These are phyloP conservation scores for Malassezia pachydermatis DNA, from an alignment of 1,284 basidiomycete genomes.

Conservation along the genomic window DNA sequence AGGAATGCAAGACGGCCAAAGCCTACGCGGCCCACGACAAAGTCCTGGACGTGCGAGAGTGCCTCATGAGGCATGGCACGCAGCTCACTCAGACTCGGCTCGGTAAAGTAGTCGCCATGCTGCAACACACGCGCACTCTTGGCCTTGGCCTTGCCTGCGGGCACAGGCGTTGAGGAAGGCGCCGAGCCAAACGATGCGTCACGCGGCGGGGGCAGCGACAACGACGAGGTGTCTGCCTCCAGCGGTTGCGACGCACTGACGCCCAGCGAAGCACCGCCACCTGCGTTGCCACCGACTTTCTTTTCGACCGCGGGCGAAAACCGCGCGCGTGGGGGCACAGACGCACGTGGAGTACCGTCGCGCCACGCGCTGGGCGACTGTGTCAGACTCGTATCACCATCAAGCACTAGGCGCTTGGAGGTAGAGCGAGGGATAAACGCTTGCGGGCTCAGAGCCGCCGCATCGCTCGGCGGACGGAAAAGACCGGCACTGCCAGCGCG, in stretches of 20 bases:
- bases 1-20: conserved; percentile 84
- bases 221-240: conserved; percentile 2
- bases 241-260: too few relatives aligned
- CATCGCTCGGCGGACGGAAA: conserved; percentile 55
- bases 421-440: conserved; percentile 66
- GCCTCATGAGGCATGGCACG: conserved; percentile 49
- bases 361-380: conserved; percentile 22
- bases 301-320: conserved; percentile 17
- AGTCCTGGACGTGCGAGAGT: conserved; percentile 59
- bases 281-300: neutral
- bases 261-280: neutral
- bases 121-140: conserved; percentile 20
- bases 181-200: neutral
- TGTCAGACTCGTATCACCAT: conserved; percentile 48
- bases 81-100: conserved; percentile 32
- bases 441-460: conserved; percentile 48
- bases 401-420: conserved; percentile 86
- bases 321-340: conserved; percentile 9
- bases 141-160: conserved; percentile 19
- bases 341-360: conserved; percentile 3
- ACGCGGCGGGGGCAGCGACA: neutral
- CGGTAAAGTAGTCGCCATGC: conserved; percentile 37
- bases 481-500: conserved; percentile 41
- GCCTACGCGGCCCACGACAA: conserved; percentile 78
- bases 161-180: conserved; percentile 25